Evolutionary conservation across 495 filamentous ascomycete species (phyloP).

Genomic region (Penicillium verhagenii): DNA sequence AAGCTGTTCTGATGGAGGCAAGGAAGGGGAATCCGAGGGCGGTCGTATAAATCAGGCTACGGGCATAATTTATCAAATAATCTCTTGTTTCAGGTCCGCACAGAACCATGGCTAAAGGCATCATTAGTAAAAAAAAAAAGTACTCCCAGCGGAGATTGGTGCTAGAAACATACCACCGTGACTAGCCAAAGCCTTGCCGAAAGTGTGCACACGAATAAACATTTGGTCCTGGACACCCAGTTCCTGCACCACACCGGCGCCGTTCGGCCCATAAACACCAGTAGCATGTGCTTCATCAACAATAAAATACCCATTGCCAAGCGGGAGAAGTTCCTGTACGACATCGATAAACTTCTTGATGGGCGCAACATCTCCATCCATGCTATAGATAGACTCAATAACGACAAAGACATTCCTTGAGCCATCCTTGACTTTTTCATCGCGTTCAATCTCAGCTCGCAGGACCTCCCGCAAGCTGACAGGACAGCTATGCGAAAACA

Average conservation of each 20-base stretch:
- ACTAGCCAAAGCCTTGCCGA: constrained; percentile 73
- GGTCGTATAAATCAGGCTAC: constrained; percentile 49
- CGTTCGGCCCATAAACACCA: constrained; percentile 61
- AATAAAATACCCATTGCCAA: constrained; percentile 62
- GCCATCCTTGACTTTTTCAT: constrained; percentile 31
- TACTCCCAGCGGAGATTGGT: background rate
- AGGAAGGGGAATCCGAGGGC: constrained; percentile 49
- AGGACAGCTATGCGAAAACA: constrained; percentile 64
- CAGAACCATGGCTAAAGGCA: constrained; percentile 40
- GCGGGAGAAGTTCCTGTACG: constrained; percentile 56
- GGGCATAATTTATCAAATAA: constrained; percentile 48
- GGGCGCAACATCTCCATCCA: constrained; percentile 77
- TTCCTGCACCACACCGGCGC: constrained; percentile 65
- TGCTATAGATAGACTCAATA: constrained; percentile 77
- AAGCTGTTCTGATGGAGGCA: constrained; percentile 45
- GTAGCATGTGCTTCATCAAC: constrained; percentile 81
- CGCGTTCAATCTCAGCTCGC: constrained; percentile 24
- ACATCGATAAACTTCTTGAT: constrained; percentile 56
- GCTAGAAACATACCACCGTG: constrained; percentile 58
- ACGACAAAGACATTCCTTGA: constrained; percentile 57
- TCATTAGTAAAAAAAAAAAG: background rate
- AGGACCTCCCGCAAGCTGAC: constrained; percentile 42
- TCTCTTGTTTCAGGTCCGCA: constrained; percentile 41
- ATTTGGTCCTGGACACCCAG: constrained; percentile 64
- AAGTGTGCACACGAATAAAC: constrained; percentile 70